phyloP scores from a whole-genome alignment of 805 yeast species.

The Metschnikowia lunata region DNA sequence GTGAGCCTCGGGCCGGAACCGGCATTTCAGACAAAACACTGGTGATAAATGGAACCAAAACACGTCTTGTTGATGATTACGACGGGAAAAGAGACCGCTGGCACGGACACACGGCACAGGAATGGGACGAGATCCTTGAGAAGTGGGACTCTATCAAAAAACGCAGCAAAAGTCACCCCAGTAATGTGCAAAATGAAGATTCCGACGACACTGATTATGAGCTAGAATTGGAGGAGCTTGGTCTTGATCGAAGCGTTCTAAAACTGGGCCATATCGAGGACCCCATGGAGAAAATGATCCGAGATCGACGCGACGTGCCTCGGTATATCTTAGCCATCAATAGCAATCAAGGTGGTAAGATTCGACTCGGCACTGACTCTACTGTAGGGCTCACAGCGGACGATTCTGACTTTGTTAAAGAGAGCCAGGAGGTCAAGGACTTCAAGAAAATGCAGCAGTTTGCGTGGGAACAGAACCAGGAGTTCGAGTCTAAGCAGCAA shows the following conservation, averaged over 20 bases:
- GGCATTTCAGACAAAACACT: slow-evolving; percentile 50
- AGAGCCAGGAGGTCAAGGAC: slow-evolving; percentile 48
- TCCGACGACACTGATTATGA: slow-evolving; percentile 40
- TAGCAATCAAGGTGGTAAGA: slow-evolving; percentile 25
- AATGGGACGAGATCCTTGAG: slow-evolving; percentile 50
- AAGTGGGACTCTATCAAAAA: slow-evolving; percentile 39
- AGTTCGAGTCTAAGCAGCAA: slow-evolving; percentile 12
- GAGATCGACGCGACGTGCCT: slow-evolving; percentile 76
- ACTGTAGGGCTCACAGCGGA: slow-evolving; percentile 19
- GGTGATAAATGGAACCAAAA: slow-evolving; percentile 13
- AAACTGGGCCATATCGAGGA: slow-evolving; percentile 25
- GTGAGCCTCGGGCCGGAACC: slow-evolving; percentile 49
- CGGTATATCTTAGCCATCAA: slow-evolving; percentile 49
- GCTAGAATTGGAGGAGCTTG: slow-evolving; percentile 36
- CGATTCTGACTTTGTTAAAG: slow-evolving; percentile 27
- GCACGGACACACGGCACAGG: slow-evolving; percentile 70
- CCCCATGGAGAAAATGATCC: slow-evolving; percentile 41
- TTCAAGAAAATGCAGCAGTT: slow-evolving; percentile 45
- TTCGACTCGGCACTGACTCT: slow-evolving; percentile 32
- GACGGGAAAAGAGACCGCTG: slow-evolving; percentile 76
- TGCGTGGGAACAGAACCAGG: slow-evolving; percentile 40
- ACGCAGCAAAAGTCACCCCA: slow-evolving; percentile 4
- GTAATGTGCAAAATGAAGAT: slow-evolving; percentile 13
- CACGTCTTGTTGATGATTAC: slow-evolving; percentile 40
- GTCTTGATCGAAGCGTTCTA: slow-evolving; percentile 25